Percentiles rank a stretch among this genome's conserved stretches.
phyloP scores from a whole-genome alignment of 2,329 filamentous ascomycete genomes.

The Decorospora gaudefroyi region DNA sequence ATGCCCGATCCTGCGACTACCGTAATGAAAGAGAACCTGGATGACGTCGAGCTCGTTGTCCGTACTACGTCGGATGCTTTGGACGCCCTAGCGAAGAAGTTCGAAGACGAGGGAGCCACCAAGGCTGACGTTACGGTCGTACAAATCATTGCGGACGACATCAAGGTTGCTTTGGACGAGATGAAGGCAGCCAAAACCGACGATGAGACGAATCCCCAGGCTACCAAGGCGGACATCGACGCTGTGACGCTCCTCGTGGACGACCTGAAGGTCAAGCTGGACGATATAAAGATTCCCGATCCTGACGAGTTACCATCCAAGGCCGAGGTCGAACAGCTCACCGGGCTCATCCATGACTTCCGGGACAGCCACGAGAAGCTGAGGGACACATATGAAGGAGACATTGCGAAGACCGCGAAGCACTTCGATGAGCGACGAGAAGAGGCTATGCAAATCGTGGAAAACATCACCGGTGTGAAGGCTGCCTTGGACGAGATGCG shows the following conservation, averaged over 20 bases:
- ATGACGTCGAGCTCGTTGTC: constrained; percentile 68
- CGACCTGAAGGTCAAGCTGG: constrained; percentile 81
- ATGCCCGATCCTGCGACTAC: constrained; percentile 68
- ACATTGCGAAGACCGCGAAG: constrained; percentile 74
- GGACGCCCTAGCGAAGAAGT: constrained; percentile 65
- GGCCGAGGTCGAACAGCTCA: constrained; percentile 72
- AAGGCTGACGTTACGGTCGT: constrained; percentile 79
- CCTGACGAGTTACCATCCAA: constrained; percentile 73
- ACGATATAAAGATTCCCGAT: constrained; percentile 72
- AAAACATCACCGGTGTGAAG: constrained; percentile 80
- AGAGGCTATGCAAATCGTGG: constrained; percentile 77
- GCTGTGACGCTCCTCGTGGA: constrained; percentile 77
- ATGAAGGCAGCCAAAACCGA: constrained; percentile 55
- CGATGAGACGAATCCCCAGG: constrained; percentile 60
- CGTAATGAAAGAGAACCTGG: constrained; percentile 65
- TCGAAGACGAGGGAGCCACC: constrained; percentile 70
- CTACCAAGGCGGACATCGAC: constrained; percentile 82
- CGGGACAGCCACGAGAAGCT: constrained; percentile 67
- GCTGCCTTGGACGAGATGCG: constrained; percentile 77
- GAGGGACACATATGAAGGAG: constrained; percentile 71
- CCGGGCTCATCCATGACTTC: constrained; percentile 56
- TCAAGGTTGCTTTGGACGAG: constrained; percentile 76
- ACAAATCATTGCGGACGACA: constrained; percentile 77
- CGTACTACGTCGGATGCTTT: constrained; percentile 76
- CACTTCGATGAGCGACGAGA: constrained; percentile 82